Percentiles rank a stretch among this genome's conserved stretches.
Conservation (phyloP, 2,329 filamentous ascomycete genomes). For the Microascus cirrosus region DNA sequence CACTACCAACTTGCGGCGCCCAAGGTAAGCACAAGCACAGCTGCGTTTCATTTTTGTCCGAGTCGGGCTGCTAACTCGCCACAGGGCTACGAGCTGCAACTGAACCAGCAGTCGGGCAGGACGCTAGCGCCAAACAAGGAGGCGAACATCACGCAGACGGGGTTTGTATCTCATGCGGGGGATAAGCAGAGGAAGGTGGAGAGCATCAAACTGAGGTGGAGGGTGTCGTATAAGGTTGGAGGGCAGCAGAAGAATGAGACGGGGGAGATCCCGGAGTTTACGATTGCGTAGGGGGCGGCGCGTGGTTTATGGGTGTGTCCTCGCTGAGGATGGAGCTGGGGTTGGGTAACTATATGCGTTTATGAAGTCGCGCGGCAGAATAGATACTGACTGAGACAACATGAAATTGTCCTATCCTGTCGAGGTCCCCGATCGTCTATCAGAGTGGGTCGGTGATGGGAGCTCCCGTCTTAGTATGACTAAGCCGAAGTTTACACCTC, state of each 20-base stretch:
- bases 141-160: conserved; percentile 68
- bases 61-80: conserved; percentile 8
- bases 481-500: neutral
- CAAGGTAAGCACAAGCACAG: conserved; percentile 48
- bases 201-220: conserved; percentile 83
- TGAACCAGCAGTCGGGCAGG: conserved; percentile 78
- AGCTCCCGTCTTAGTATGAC: neutral
- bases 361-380: neutral
- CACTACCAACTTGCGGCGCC: conserved; percentile 91
- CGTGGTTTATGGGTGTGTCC: neutral
- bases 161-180: conserved; percentile 64
- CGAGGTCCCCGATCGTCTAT: neutral
- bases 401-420: neutral
- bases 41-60: conserved; percentile 2
- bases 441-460: too few species aligned
- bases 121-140: conserved; percentile 62
- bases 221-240: conserved; percentile 66
- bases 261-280: conserved; percentile 73
- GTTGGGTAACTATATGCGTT: neutral
- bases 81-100: conserved; percentile 68
- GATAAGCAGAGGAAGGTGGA: conserved; percentile 58
- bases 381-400: neutral
- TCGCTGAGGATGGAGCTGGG: neutral
- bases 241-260: conserved; percentile 61
- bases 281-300: conserved; percentile 51